These are phyloP conservation scores for Dioszegia hungarica DNA, from an alignment of 768 basidiomycete species.

Conservation along the genomic window DNA sequence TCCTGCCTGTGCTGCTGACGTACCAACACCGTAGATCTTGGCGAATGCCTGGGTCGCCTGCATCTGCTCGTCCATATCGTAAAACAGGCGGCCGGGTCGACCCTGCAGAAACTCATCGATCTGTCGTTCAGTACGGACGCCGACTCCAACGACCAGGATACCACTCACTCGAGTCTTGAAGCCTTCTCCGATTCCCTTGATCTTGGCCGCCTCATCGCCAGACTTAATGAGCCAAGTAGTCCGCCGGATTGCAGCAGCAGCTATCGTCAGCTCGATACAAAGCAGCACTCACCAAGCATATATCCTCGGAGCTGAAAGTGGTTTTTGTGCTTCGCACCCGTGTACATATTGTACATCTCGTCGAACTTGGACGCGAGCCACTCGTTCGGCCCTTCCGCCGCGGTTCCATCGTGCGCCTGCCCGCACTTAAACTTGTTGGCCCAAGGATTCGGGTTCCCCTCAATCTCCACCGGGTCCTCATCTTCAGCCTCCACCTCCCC, in stretches of 20 bases:
- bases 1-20: slow-evolving; percentile 29
- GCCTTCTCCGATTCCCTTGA: slow-evolving; percentile 39
- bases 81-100: slow-evolving; percentile 26
- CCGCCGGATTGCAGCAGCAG: slow-evolving; percentile 33
- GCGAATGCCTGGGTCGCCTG: slow-evolving; percentile 55
- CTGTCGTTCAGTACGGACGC: slow-evolving; percentile 8
- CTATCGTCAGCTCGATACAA: slow-evolving; percentile 7
- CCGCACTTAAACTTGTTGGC: slow-evolving; percentile 29
- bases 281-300: slow-evolving; percentile 16
- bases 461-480: too few relatives aligned
- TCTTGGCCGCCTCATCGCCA: slow-evolving; percentile 21
- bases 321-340: slow-evolving; percentile 29
- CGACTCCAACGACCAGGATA: too few relatives aligned
- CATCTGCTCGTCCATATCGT: slow-evolving; percentile 37
- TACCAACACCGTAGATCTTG: slow-evolving; percentile 83
- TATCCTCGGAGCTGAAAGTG: slow-evolving; percentile 30
- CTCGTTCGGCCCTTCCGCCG: slow-evolving; percentile 32
- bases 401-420: slow-evolving; percentile 21
- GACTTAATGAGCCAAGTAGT: slow-evolving; percentile 32
- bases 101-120: slow-evolving; percentile 40
- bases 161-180: slow-evolving; percentile 35
- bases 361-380: slow-evolving; percentile 40
- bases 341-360: slow-evolving; percentile 33
- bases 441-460: neutral
- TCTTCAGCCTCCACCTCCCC: slow-evolving; percentile 16